These are phyloP conservation scores for Wickerhamomyces chambardii DNA, from an alignment of 805 yeast genomes.

Conservation along the genomic window DNA sequence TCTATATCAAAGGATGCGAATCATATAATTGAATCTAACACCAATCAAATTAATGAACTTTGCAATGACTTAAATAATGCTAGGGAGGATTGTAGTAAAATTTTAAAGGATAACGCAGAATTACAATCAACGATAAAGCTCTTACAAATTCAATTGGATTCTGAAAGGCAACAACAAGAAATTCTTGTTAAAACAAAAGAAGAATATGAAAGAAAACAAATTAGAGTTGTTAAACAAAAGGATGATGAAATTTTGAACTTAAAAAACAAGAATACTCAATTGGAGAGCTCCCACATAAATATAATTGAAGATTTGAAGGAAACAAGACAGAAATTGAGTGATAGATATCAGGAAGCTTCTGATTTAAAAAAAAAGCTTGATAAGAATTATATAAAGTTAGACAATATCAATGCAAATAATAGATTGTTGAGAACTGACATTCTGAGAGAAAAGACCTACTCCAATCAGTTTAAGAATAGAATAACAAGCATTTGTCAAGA, in stretches of 20 bases:
- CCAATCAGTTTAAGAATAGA: slow-evolving; percentile 6
- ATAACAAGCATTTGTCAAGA: slow-evolving; percentile 1
- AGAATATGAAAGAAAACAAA: neutral
- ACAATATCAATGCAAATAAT: slow-evolving; percentile 2
- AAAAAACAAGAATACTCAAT: slow-evolving; percentile 1
- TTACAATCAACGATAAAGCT: neutral
- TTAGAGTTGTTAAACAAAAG: slow-evolving; percentile 3
- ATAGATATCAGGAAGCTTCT: slow-evolving; percentile 1
- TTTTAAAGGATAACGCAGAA: slow-evolving; percentile 1
- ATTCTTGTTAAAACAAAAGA: neutral
- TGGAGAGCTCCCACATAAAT: neutral
- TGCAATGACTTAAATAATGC: neutral
- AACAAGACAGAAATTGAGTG: slow-evolving; percentile 6
- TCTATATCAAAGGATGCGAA: no score
- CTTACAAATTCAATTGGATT: neutral
- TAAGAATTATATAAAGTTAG: neutral
- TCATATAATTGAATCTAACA: no score
- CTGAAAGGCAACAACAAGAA: neutral
- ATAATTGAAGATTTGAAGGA: slow-evolving; percentile 3
- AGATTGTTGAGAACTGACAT: slow-evolving; percentile 6
- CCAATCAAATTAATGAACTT: neutral
- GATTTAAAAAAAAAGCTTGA: slow-evolving; percentile 2
- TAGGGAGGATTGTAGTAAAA: slow-evolving; percentile 1
- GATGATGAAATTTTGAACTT: slow-evolving; percentile 8
- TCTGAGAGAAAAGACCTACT: slow-evolving; percentile 2